Evolutionary conservation across 805 yeast species (phyloP).

Genomic region (Yarrowia hollandica): DNA sequence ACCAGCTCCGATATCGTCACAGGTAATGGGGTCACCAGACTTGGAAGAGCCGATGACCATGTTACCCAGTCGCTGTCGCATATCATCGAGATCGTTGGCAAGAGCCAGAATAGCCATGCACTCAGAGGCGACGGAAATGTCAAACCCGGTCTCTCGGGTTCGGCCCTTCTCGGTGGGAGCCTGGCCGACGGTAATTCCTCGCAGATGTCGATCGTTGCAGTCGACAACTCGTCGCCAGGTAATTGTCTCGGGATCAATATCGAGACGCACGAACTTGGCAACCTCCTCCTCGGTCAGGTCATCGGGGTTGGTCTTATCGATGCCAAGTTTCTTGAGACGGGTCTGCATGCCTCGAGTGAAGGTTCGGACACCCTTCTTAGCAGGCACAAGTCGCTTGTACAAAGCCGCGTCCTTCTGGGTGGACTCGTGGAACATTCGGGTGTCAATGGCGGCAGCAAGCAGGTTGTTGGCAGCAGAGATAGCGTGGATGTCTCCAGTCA

Average conservation of each 20-base stretch:
- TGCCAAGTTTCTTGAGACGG: conserved; percentile 76
- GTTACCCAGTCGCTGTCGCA: conserved; percentile 82
- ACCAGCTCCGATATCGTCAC: conserved; percentile 91
- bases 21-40: conserved; percentile 79
- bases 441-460: conserved; percentile 94
- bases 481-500: conserved; percentile 97
- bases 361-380: conserved; percentile 70
- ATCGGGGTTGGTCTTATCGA: conserved; percentile 72
- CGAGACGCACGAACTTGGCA: conserved; percentile 71
- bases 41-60: conserved; percentile 84
- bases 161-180: conserved; percentile 92
- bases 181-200: conserved; percentile 86
- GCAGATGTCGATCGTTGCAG: conserved; percentile 86
- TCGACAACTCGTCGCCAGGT: conserved; percentile 94
- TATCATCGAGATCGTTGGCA: conserved; percentile 71
- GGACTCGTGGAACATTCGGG: conserved; percentile 92
- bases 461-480: conserved; percentile 91
- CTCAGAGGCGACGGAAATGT: conserved; percentile 94
- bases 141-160: conserved; percentile 86
- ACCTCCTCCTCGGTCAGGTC: conserved; percentile 76
- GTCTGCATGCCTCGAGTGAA: conserved; percentile 78
- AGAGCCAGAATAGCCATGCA: conserved; percentile 94
- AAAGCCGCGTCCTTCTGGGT: conserved; percentile 81
- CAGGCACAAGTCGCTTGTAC: conserved; percentile 81
- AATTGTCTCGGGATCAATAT: conserved; percentile 85